phyloP scores from a whole-genome alignment of 2,329 filamentous ascomycete genomes.

The Stachybotrys elegans region DNA sequence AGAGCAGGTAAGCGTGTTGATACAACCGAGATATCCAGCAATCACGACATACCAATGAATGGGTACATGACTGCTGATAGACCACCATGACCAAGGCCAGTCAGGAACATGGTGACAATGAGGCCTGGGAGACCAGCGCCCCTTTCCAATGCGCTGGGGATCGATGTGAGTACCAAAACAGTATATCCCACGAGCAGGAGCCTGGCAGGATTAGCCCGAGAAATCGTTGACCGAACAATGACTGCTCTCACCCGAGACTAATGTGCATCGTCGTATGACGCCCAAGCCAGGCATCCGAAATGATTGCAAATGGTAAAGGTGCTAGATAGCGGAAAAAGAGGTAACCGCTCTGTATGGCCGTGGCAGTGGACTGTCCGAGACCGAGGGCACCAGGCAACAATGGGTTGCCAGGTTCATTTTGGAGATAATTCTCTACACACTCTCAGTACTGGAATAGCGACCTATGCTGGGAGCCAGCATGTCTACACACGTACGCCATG shows the following conservation, averaged over 20 bases:
- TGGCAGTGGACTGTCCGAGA: neutral
- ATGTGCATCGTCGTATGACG: neutral
- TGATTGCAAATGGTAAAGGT: neutral
- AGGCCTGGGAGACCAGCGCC: neutral
- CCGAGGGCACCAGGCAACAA: neutral
- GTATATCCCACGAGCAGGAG: neutral
- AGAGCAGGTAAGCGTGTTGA: too few species aligned
- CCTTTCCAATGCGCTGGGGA: neutral
- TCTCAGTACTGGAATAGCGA: neutral
- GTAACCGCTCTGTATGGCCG: neutral
- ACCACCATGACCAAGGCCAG: constrained; percentile 54
- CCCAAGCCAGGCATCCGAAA: neutral
- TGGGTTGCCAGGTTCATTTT: neutral
- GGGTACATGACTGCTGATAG: constrained; percentile 48
- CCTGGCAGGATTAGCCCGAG: neutral
- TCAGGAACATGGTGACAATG: constrained; percentile 50
- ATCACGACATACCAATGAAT: constrained; percentile 26
- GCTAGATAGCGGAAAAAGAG: neutral
- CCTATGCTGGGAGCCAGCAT: too few species aligned
- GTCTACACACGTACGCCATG: neutral
- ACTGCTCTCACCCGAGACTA: neutral
- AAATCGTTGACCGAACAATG: neutral
- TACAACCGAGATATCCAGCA: too few species aligned
- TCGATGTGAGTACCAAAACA: neutral
- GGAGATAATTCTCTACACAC: neutral